Evolutionary conservation across 768 basidiomycete genomes (phyloP), one percentile per base, ranked within the genome.

Genomic region (Tephrocybe sp.): DNA sequence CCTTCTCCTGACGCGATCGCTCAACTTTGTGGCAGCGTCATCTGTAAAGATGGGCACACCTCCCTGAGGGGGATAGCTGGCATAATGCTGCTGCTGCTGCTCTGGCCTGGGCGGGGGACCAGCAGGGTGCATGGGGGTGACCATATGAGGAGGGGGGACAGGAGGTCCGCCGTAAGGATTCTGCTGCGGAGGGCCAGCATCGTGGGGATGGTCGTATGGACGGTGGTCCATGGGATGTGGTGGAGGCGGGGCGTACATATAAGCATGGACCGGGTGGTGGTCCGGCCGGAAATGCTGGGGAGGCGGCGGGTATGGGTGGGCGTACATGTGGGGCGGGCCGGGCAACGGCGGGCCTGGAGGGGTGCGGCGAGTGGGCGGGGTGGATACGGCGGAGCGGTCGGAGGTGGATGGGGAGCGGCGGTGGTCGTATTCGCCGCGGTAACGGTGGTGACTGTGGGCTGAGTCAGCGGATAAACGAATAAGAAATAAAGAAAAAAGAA

Each of bases 1-100:
- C 41, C 87, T 72, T 33, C 89, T 69, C 22, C 89, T 77, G 43
- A 91, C 84, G 35, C 87, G 77, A 62, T 89, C 86, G 62, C 81
- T 85, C 49, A 90, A 73, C 68, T 91, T 91, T 0, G 87, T 89
- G 1, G 87, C 79, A 0, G 89, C 89, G 57, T 91, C 89, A 65
- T 89, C 86, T 0, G 89, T 90, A 67, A 74, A 65, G 47, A 74
- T 67, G 2, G 65, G 58, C 5, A 66, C 60, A 2, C 63, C 65
- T 12, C 63, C 55, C 48, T 69, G 68, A 8, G 67, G 67, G 0
- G 69, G 65, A 33, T 69, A 54, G 5, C 70, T 65, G 53, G 46
- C 53, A 33, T 56, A 54, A 39, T 34, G 41, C 31, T 11, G 14
- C 10, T 49, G 35, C 17, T 36, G 35, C 17, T 49, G 39, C 19